A percentile compares a stretch with the other conserved stretches of the same genome.
Conservation (phyloP, 2,329 filamentous ascomycete species). For the Ascochyta koolunga region DNA sequence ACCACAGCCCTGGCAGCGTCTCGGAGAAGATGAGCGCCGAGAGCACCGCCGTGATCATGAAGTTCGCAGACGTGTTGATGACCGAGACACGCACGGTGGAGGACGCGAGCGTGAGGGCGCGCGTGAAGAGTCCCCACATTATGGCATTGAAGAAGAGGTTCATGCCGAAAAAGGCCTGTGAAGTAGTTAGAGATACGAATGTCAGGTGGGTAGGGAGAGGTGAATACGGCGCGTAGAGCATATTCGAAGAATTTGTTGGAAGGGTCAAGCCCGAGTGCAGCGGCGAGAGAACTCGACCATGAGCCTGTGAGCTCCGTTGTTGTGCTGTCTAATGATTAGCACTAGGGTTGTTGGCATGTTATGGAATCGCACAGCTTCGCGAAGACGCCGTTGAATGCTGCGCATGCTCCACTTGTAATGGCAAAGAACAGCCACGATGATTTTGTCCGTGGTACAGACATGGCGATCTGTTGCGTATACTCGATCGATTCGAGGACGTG, state of each 20-base stretch:
- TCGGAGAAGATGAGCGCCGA: conserved; percentile 75
- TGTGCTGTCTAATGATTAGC: conserved; percentile 52
- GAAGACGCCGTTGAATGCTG: conserved; percentile 82
- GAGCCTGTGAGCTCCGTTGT: conserved; percentile 65
- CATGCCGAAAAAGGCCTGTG: conserved; percentile 73
- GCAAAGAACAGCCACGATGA: conserved; percentile 66
- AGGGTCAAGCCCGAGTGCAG: conserved; percentile 53
- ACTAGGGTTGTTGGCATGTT: conserved; percentile 3
- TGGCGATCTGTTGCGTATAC: conserved; percentile 12
- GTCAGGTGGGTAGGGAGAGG: background rate
- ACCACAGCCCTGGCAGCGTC: conserved; percentile 74
- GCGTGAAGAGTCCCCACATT: conserved; percentile 86
- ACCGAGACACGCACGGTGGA: conserved; percentile 82
- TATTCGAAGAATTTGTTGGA: conserved; percentile 57
- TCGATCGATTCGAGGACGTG: conserved; percentile 2
- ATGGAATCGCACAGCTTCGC: conserved; percentile 71
- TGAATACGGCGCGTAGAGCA: conserved; percentile 55
- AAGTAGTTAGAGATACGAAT: background rate
- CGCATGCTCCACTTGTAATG: conserved; percentile 75
- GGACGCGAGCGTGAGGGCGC: conserved; percentile 73
- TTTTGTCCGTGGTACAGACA: conserved; percentile 32
- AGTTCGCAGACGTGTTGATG: conserved; percentile 83
- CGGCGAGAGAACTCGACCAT: conserved; percentile 58
- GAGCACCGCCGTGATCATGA: conserved; percentile 76
- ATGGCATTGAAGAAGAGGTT: conserved; percentile 78